Conservation (phyloP, 2,329 filamentous ascomycete species). For the Apiospora sp. region DNA sequence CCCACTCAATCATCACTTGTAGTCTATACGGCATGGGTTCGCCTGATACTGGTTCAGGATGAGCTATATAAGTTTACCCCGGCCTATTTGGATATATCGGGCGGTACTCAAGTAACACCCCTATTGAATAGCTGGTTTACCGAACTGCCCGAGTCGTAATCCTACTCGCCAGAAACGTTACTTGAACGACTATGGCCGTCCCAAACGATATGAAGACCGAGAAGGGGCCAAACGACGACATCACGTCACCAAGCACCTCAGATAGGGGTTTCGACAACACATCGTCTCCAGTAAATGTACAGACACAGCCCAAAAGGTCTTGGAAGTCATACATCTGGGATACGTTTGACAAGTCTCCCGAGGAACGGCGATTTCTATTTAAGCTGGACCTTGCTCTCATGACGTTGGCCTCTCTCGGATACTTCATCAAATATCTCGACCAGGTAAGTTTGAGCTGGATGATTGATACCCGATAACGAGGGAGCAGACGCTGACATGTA, state of each 20-base stretch:
- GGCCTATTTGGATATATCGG: background rate
- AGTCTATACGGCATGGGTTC: background rate
- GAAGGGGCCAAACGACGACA: background rate
- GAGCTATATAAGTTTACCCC: background rate
- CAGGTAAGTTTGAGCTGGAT: conserved; percentile 29
- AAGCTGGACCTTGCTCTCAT: conserved; percentile 52
- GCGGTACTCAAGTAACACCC: background rate
- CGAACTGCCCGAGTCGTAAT: no score
- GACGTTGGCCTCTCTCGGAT: conserved; percentile 50
- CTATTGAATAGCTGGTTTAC: background rate
- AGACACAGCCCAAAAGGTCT: conserved; percentile 45
- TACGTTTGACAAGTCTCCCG: conserved; percentile 52
- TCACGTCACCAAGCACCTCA: background rate
- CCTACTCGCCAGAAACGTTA: background rate
- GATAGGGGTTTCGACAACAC: background rate
- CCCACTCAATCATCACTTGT: no score
- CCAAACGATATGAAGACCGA: background rate
- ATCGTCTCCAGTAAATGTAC: background rate
- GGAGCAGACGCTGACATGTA: background rate
- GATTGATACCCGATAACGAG: no score
- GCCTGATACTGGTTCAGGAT: accelerated
- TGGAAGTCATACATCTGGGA: conserved; percentile 61
- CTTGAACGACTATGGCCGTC: background rate
- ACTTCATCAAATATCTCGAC: conserved; percentile 47
- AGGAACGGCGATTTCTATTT: conserved; percentile 50